Percentiles rank a stretch among this genome's conserved stretches.
Evolutionary conservation across 2,329 filamentous ascomycete species (phyloP).

Genomic region (Aspergillus sp.): DNA sequence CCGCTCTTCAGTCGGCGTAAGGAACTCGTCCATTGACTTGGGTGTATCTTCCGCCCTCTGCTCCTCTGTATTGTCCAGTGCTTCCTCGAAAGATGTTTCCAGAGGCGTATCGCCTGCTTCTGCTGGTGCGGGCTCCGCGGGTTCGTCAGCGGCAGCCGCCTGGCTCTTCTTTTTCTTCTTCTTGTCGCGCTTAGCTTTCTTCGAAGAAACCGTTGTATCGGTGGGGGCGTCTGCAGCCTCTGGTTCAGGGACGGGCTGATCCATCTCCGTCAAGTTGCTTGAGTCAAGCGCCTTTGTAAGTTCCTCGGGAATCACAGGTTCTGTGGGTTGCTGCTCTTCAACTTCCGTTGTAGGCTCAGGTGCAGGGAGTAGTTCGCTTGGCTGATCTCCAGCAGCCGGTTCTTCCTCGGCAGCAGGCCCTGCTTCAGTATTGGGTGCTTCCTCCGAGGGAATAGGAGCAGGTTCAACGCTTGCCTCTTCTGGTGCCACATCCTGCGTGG

Average conservation of each 20-base stretch:
- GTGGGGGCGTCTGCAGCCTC: slow-evolving; percentile 11
- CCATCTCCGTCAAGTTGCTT: neutral
- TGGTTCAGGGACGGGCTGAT: neutral
- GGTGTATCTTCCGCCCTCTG: slow-evolving; percentile 1
- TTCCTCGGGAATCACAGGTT: neutral
- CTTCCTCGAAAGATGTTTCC: too few relatives aligned
- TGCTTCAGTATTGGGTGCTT: neutral
- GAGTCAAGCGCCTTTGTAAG: neutral
- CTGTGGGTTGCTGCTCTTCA: neutral
- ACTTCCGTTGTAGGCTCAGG: neutral
- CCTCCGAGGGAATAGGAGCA: neutral
- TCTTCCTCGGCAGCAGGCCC: too few relatives aligned
- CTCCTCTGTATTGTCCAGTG: neutral
- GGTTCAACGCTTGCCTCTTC: neutral
- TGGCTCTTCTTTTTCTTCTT: slow-evolving; percentile 23
- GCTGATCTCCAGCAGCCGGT: neutral
- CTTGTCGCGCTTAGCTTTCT: slow-evolving; percentile 26
- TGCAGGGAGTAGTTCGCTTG: slow-evolving; percentile 1
- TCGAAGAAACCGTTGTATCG: slow-evolving; percentile 11
- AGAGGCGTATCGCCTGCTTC: too few relatives aligned
- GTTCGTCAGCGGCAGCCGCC: slow-evolving; percentile 6
- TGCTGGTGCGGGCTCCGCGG: neutral
- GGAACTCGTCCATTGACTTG: neutral
- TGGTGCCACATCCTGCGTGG: slow-evolving; percentile 10
- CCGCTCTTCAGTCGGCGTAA: neutral